Conservation (phyloP, 371 early-diverging fungal genomes). For the Mucor lusitanicus region DNA sequence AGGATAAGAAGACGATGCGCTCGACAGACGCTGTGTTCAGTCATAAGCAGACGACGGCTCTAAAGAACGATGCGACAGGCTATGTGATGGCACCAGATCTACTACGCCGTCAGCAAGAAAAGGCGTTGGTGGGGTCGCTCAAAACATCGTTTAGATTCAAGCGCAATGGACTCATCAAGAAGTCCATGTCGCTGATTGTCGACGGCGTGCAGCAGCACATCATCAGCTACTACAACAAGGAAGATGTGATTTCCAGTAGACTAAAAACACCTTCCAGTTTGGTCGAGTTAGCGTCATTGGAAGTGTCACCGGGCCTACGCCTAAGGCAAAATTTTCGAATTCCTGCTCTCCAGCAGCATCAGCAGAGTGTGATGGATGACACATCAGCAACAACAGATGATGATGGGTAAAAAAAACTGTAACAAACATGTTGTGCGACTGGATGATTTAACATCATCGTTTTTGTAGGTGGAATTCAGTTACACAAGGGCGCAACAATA, state of each 20-base stretch:
- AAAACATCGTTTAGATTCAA: conserved; percentile 63
- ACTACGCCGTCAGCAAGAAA: conserved; percentile 29
- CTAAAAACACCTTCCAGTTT: conserved; percentile 52
- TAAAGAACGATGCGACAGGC: not conserved
- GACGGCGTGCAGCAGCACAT: conserved; percentile 75
- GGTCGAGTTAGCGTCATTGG: conserved; percentile 38
- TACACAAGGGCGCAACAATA: not conserved
- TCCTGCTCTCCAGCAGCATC: conserved; percentile 16
- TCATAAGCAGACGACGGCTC: not conserved
- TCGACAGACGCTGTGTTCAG: not conserved
- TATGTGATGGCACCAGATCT: conserved; percentile 9
- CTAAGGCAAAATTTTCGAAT: conserved; percentile 48
- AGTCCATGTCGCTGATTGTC: conserved; percentile 75
- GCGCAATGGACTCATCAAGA: conserved; percentile 77
- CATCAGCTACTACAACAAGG: conserved; percentile 78
- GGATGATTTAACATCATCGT: not conserved
- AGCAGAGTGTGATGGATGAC: not conserved
- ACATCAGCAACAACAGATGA: not conserved
- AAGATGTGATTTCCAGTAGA: conserved; percentile 58
- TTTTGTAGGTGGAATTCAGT: not conserved
- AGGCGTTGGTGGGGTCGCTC: conserved; percentile 52
- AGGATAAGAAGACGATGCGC: conserved; percentile 35
- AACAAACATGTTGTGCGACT: not conserved
- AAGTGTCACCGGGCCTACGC: conserved; percentile 46
- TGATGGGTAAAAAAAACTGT: conserved; percentile 1